Percentiles rank a stretch among this genome's conserved stretches.
These are phyloP conservation scores for Tagetes erecta DNA, from an alignment of 129 eudicot genomes.

Conservation along the genomic window DNA sequence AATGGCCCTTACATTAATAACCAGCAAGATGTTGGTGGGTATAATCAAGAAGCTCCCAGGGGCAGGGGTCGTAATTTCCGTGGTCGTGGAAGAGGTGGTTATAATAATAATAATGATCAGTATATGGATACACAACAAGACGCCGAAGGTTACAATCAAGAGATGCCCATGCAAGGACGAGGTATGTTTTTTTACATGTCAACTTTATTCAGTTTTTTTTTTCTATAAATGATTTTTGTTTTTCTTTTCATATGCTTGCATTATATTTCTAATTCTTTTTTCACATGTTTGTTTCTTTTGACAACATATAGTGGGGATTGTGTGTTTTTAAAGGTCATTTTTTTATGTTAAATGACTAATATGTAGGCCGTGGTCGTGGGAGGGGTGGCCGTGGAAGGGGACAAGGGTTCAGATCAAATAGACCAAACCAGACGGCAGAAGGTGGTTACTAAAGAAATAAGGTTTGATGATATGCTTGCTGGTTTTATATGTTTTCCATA, in stretches of 20 bases:
- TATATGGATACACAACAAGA: constrained; percentile 63
- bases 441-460: constrained; percentile 41
- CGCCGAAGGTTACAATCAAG: constrained; percentile 71
- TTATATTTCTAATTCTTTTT: too few species aligned
- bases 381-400: constrained; percentile 75
- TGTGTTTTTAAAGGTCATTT: background rate
- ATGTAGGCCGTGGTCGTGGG: constrained; percentile 89
- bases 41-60: constrained; percentile 71
- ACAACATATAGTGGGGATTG: background rate
- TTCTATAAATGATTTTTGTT: background rate
- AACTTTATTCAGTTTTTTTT: background rate
- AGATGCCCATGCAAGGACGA: constrained; percentile 56
- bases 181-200: background rate
- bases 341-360: constrained; percentile 6
- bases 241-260: background rate
- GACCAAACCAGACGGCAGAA: constrained; percentile 43
- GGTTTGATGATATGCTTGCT: constrained; percentile 10
- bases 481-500: constrained; percentile 31
- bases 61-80: constrained; percentile 76
- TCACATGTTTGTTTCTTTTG: background rate
- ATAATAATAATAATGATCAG: constrained; percentile 46
- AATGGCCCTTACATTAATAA: constrained; percentile 58
- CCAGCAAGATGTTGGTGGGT: constrained; percentile 69
- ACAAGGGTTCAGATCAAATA: constrained; percentile 67
- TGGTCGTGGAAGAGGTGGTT: constrained; percentile 90